Evolutionary conservation across 2,329 filamentous ascomycete species (phyloP), one percentile per base, ranked within the genome.

Genomic region (Aspergillus spinulosporus): DNA sequence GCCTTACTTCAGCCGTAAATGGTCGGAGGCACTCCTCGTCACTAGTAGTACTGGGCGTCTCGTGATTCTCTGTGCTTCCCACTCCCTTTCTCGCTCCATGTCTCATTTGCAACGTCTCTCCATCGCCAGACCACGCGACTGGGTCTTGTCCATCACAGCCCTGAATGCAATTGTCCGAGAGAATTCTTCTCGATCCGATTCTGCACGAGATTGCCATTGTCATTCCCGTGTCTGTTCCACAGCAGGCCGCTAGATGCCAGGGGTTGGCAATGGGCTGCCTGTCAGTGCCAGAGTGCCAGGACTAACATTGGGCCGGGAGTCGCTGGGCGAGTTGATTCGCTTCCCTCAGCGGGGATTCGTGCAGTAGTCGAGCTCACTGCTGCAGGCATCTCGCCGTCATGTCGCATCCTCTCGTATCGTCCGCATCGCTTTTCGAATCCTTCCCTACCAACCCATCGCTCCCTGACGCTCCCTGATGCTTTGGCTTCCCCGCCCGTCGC

Each of bases 301-400:
- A 52, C 46, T 51, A 50, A 56, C 57, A 43, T 40, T 54, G 49
- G 55, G 48, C 46, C 59, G 49, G 46, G 37, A 59, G 58, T 49
- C 36, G 48, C 34, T 58, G 49, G 50, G 36, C 42, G 26, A 58
- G 44, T 52, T 61, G 62, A 64, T 61, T 63, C 56, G 61, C 52
- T 49, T 60, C 56, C 58, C 49, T 34, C 55, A 43, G 61, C 59
- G 61, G 62, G 62, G 59, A 57, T 62, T 49, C 54, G 31, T 57
- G 59, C 59, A 55, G 50, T 60, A 43, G 48, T 50, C 48, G 37
- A 50, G 58, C 44, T 47, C 56, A 49, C 60, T 57, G 58, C 59
- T 63, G 59, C 59, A 58, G 45, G 58, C 52, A 62, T 58, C 49
- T 52, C 45, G 47, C 57, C 49, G 46, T 62, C 56, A 39, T 57